Evolutionary conservation across 2,329 filamentous ascomycete genomes (phyloP).

Genomic region (Paracorniculantispora psalliotae): DNA sequence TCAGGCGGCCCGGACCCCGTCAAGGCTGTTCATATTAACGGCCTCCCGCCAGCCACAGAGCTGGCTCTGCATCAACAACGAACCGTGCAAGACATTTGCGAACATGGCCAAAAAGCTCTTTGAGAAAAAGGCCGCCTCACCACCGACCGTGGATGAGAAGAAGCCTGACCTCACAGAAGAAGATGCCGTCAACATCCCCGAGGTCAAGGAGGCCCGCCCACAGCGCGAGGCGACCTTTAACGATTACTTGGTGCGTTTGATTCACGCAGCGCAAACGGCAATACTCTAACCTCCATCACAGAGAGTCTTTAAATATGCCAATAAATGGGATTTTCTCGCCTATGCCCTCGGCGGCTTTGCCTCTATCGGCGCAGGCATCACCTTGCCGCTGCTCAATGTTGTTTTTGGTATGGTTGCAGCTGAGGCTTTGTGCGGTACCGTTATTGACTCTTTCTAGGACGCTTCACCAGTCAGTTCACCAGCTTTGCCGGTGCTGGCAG

Average conservation of each 20-base stretch:
- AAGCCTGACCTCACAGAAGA: slow-evolving; percentile 19
- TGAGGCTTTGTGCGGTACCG: not conserved
- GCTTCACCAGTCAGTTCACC: slow-evolving; percentile 38
- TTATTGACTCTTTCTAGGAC: slow-evolving; percentile 30
- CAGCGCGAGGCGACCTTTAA: slow-evolving; percentile 37
- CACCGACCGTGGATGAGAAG: not conserved
- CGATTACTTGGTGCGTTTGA: slow-evolving; percentile 32
- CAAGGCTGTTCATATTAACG: no score
- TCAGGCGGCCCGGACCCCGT: no score
- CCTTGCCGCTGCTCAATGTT: slow-evolving; percentile 55
- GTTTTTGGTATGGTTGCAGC: slow-evolving; percentile 43
- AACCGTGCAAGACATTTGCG: no score
- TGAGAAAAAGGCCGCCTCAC: no score
- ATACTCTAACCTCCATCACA: no score
- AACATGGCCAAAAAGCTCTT: no score
- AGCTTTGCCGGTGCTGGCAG: slow-evolving; percentile 10
- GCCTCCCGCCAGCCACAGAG: no score
- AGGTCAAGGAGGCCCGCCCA: no score
- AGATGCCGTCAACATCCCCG: no score
- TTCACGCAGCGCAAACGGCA: no score
- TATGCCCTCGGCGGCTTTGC: slow-evolving; percentile 43
- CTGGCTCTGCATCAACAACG: no score
- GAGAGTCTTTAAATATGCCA: slow-evolving; percentile 51
- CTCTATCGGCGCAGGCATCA: slow-evolving; percentile 48
- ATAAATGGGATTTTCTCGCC: slow-evolving; percentile 45